Base-by-base conservation (phyloP, 169 alveolate genomes). In the Haemoproteus tartakovskyi region DNA sequence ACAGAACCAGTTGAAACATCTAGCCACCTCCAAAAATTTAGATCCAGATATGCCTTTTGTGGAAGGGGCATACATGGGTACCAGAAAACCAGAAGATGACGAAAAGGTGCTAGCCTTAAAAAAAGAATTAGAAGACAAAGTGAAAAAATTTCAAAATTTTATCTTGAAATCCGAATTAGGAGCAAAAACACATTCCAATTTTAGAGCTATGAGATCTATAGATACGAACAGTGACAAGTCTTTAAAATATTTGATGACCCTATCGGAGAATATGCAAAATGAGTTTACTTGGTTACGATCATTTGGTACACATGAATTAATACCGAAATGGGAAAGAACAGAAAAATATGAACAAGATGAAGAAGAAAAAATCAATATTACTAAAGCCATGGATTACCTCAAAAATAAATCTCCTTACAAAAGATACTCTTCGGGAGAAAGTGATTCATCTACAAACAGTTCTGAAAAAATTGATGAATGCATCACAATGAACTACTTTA, bases 91-190 rank as follows among this genome's bases (percentile, higher is more conserved):
- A 43, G 84, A 74, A 57, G 62, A 74, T 30, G 84, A 74, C 59
- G 84, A 74, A 64, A 63, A 62, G 21, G 62, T 60, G n/a, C 41
- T 63, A 30, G 83, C 78, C 14, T 48, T 47, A 50, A 79, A 87
- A 87, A 52, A 54, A 46, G 92, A 87, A 48, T 52, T 87, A 83
- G 89, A 87, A 60, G 86, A 79, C 63, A 87, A 87, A 63, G 87
- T 87, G 38, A 79, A 79, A 51, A 87, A 87, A 47, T 87, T 81
- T 62, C 92, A 87, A 85, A 86, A 87, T 46, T 85, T 87, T 57
- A 87, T 87, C 33, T 54, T 87, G 47, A 87, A 87, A 40, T 83
- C 92, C 14, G 87, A 87, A 48, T 63, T 64, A 11, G 60, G 70
- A 19, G 59, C 74, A n/a, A 51, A 57, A 12, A 50, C 78, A 26